phyloP scores from a whole-genome alignment of 1,284 basidiomycete genomes.

The Pseudozyma hubeiensis region DNA sequence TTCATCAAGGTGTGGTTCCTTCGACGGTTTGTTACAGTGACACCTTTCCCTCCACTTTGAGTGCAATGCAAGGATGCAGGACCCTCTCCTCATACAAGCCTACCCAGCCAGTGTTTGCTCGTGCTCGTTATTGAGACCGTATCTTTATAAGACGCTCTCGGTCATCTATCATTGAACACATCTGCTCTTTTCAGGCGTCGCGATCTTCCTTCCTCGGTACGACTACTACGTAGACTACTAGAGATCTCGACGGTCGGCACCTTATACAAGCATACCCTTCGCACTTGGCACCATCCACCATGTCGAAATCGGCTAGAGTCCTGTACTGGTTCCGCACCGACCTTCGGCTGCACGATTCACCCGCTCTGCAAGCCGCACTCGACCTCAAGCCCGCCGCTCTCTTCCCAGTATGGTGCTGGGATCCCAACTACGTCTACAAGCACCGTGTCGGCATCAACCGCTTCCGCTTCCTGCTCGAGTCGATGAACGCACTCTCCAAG shows the following conservation, averaged over 20 bases:
- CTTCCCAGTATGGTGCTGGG: conserved; percentile 70
- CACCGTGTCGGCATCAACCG: conserved; percentile 72
- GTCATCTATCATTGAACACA: too few relatives aligned
- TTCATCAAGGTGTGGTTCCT: background rate
- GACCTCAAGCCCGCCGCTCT: conserved; percentile 70
- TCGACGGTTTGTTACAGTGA: background rate
- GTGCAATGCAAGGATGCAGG: too few relatives aligned
- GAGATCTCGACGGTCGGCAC: too few relatives aligned
- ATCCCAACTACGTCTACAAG: conserved; percentile 70
- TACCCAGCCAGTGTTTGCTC: too few relatives aligned
- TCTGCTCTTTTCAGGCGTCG: too few relatives aligned
- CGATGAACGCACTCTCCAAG: conserved; percentile 70
- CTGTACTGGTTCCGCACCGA: conserved; percentile 73
- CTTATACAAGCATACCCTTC: background rate
- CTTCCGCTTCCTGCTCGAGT: conserved; percentile 71
- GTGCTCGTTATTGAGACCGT: too few relatives aligned
- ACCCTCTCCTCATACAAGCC: too few relatives aligned
- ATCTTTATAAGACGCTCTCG: too few relatives aligned
- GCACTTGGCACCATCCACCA: background rate
- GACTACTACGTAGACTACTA: too few relatives aligned
- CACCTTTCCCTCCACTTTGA: too few relatives aligned
- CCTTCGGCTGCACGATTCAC: conserved; percentile 72
- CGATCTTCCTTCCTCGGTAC: too few relatives aligned
- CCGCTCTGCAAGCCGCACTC: conserved; percentile 71
- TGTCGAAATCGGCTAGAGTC: conserved; percentile 62